These are phyloP conservation scores for Sporothrix euskadiensis DNA, from an alignment of 2,329 filamentous ascomycete species.

Conservation along the genomic window DNA sequence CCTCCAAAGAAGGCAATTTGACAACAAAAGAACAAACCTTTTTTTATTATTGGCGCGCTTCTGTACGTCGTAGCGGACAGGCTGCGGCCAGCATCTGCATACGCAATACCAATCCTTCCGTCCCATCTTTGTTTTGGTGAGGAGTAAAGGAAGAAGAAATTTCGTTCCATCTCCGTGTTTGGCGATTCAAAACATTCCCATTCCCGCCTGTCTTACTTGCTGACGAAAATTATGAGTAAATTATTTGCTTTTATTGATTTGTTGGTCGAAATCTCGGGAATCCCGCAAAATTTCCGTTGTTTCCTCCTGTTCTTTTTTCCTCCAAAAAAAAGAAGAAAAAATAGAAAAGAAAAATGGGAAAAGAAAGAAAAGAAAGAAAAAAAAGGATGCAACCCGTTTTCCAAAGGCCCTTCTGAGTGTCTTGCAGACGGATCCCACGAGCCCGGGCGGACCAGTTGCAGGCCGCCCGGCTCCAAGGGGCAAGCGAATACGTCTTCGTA, in stretches of 20 bases:
- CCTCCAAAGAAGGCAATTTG: background rate
- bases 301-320: background rate
- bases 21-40: background rate
- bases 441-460: background rate
- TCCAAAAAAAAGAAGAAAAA: too few species aligned
- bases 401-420: background rate
- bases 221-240: background rate
- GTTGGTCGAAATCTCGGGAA: background rate
- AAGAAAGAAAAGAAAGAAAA: too few species aligned
- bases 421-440: background rate
- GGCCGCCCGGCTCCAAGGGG: background rate
- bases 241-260: background rate
- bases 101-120: background rate
- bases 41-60: background rate
- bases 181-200: background rate
- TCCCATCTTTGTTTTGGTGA: background rate
- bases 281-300: background rate
- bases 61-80: background rate
- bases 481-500: background rate
- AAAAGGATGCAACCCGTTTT: background rate
- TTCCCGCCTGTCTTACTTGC: background rate
- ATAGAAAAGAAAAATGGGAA: too few species aligned
- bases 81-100: background rate
- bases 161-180: background rate
- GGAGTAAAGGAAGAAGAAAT: background rate